Evolutionary conservation across 1,284 basidiomycete species (phyloP).

Genomic region (Austroboletus novae-zelandiae): DNA sequence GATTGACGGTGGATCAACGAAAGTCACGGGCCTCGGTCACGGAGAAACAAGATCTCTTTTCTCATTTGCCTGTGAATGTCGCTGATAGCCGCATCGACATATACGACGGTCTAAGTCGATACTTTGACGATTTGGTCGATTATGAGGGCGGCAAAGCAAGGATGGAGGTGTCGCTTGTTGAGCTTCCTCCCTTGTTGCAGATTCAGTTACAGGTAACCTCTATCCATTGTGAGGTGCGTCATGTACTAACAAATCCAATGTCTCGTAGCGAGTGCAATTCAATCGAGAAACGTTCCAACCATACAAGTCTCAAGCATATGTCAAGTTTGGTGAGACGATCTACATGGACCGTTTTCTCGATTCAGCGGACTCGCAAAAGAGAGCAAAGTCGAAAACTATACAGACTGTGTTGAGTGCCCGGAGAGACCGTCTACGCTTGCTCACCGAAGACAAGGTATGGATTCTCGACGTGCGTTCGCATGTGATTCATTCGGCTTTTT

Average conservation of each 20-base stretch:
- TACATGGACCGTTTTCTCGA: conserved; percentile 93
- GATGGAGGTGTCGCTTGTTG: conserved; percentile 86
- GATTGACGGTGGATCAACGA: conserved; percentile 51
- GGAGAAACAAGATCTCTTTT: conserved; percentile 90
- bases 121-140: conserved; percentile 90
- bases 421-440: conserved; percentile 63
- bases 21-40: conserved; percentile 60
- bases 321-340: conserved; percentile 86
- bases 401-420: conserved; percentile 62
- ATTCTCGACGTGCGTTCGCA: conserved; percentile 5
- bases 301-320: conserved; percentile 95
- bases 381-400: conserved; percentile 64
- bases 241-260: background rate
- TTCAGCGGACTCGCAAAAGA: conserved; percentile 68
- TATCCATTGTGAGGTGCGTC: background rate
- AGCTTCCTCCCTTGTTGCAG: conserved; percentile 88
- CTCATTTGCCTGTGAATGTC: conserved; percentile 92
- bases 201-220: conserved; percentile 83
- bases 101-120: conserved; percentile 91
- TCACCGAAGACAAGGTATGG: conserved; percentile 69
- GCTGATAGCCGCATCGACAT: conserved; percentile 84
- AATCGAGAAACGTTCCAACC: conserved; percentile 86
- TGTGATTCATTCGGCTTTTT: conserved; percentile 3
- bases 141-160: conserved; percentile 83
- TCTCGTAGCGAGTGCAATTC: conserved; percentile 87